Base-by-base conservation (phyloP, 1,139 yeast genomes). In the Geotrichum fermentans region DNA sequence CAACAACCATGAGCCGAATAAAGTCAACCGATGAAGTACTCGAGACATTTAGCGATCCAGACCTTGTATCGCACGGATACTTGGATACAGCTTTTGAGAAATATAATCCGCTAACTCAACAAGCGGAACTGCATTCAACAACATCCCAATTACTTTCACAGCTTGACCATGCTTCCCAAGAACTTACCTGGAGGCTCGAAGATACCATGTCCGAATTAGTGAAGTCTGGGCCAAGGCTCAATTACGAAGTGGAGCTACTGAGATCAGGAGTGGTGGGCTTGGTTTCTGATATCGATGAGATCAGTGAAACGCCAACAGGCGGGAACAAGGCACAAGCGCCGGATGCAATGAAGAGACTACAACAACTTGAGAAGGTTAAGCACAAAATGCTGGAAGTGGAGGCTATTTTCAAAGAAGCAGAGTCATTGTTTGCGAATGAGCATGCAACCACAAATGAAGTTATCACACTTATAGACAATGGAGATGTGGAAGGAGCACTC, bases 211-310 rank as follows among this genome's bases (percentile, higher is more conserved):
- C 56, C 5, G 62, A 58, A 26, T 58, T 68, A 14, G 50, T 55
- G 37, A 52, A 59, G 33, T 56, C 64, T 21, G 65, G 63, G 29
- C 60, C 62, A 34, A 54, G 68, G n/a, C 56, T 67, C 24, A 60
- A 57, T 38, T 66, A 67, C 53, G 68, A 66, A 50, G 58, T 66
- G 17, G 71, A 67, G 43, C 58, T 67, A 43, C 58, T 68, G 22
- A 56, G 61, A 14, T 57, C 60, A 43, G 71, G 69, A 34, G 60
- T 65, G 10, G 54, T 54, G 8, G 58, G 58, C 11, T 56, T 68
- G 17, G 57, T 50, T 7, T 45, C 32, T 20, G 60, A 58, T 30
- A 59, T 67, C 26, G 57, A 56, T 7, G 57, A 54, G 16, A 58
- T 47, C 2, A 52, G 56, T 1, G 49, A 42, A 3, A 55, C 18